These are phyloP conservation scores for Schizochytrium sp. DNA, from an alignment of 108 stramenopile species.

Conservation along the genomic window DNA sequence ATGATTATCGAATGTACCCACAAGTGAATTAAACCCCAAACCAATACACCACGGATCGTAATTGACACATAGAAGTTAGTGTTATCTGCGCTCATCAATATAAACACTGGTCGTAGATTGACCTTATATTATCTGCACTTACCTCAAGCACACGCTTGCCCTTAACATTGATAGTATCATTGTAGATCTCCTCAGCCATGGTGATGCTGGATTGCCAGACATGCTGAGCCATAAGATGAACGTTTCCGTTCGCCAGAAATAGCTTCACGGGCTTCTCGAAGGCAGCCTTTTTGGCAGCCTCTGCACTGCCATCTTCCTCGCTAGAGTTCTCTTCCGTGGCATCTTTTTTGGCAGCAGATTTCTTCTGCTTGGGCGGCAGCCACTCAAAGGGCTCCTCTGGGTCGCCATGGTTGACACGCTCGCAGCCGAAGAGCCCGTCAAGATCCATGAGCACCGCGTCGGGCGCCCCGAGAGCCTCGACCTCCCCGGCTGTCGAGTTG, in stretches of 20 bases:
- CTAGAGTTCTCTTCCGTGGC: neutral
- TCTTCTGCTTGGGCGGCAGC: constrained; percentile 11
- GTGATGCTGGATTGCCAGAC: constrained; percentile 54
- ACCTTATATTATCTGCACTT: neutral
- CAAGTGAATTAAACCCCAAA: too few species aligned
- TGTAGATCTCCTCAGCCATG: constrained; percentile 53
- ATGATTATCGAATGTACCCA: too few species aligned
- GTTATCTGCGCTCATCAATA: too few species aligned
- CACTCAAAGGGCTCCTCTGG: constrained; percentile 58
- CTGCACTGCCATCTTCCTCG: neutral
- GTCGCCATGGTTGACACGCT: constrained; percentile 60
- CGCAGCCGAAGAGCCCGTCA: constrained; percentile 57
- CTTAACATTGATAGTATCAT: neutral
- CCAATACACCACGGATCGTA: too few species aligned
- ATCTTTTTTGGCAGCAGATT: neutral
- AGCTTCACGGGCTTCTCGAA: constrained; percentile 32
- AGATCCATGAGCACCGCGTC: constrained; percentile 40
- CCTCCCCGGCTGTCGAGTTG: too few species aligned
- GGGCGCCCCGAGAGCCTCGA: too few species aligned
- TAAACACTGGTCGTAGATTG: too few species aligned
- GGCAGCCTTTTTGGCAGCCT: neutral
- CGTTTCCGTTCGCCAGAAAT: constrained; percentile 35
- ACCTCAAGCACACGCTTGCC: constrained; percentile 40
- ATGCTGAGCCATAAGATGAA: constrained; percentile 59
- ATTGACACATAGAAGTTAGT: too few species aligned